Evolutionary conservation across 441 rosid genomes (phyloP).

Genomic region (Aleurites moluccanus): DNA sequence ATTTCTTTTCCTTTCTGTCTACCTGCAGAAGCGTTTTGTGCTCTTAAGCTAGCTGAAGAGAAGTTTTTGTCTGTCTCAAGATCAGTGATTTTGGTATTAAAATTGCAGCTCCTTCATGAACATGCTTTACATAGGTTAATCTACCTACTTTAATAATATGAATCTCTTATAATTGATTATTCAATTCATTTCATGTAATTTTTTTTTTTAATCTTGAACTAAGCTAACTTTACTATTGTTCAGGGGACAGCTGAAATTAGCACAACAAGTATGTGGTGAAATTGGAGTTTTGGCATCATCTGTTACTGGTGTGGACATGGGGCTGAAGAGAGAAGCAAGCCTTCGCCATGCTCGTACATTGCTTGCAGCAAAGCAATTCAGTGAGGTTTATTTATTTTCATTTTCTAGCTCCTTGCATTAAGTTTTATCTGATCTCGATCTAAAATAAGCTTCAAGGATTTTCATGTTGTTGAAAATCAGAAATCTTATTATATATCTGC

Average conservation of each 20-base stretch:
- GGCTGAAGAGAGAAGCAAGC: constrained; percentile 84
- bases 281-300: constrained; percentile 83
- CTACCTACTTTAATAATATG: constrained; percentile 15
- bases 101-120: constrained; percentile 92
- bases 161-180: constrained; percentile 18
- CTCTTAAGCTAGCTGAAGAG: constrained; percentile 77
- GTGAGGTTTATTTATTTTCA: constrained; percentile 59
- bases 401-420: neutral
- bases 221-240: constrained; percentile 21
- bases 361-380: constrained; percentile 93
- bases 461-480: neutral
- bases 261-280: constrained; percentile 84
- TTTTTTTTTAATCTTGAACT: constrained; percentile 23
- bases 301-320: constrained; percentile 83
- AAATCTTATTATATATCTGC: neutral
- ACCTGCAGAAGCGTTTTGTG: constrained; percentile 79
- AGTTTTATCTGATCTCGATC: constrained; percentile 5
- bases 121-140: constrained; percentile 82
- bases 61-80: constrained; percentile 74
- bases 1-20: constrained; percentile 19
- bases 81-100: constrained; percentile 70
- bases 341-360: constrained; percentile 89
- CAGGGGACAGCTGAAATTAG: constrained; percentile 86
- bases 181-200: neutral
- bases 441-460: neutral